Conservation (phyloP, 768 basidiomycete genomes). For the Russula olivacea region DNA sequence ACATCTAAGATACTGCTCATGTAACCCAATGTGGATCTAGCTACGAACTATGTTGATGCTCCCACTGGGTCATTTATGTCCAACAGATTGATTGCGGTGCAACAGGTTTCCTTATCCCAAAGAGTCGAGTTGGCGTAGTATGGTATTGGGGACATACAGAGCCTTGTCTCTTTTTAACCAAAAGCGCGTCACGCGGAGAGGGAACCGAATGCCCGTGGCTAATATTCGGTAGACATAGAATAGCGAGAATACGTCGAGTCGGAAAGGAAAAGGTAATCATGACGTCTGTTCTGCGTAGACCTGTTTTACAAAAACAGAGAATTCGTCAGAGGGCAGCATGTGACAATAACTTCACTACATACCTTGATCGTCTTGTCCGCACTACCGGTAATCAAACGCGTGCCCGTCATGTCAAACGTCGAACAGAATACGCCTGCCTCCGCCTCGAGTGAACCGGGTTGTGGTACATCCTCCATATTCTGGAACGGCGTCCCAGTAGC, state of each 20-base stretch:
- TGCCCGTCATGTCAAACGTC: conserved; percentile 94
- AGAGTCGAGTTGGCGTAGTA: too few species aligned
- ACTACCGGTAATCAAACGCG: conserved; percentile 88
- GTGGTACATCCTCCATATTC: conserved; percentile 86
- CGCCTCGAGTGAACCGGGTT: conserved; percentile 96
- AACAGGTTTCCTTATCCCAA: not conserved
- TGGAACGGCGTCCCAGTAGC: conserved; percentile 93
- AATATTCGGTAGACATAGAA: not conserved
- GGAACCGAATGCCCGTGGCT: not conserved
- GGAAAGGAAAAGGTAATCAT: conserved; percentile 28
- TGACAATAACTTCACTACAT: conserved; percentile 24
- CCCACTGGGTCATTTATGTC: too few species aligned
- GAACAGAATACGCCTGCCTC: conserved; percentile 97
- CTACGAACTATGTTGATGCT: too few species aligned
- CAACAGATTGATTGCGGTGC: not conserved
- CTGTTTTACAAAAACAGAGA: conserved; percentile 27
- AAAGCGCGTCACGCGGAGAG: too few species aligned
- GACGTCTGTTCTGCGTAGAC: conserved; percentile 69
- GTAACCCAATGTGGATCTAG: too few species aligned
- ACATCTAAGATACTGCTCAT: not conserved
- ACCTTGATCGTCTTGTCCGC: conserved; percentile 99
- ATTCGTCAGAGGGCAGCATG: not conserved
- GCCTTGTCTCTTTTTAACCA: not conserved
- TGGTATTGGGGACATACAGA: not conserved
- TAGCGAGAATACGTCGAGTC: not conserved